Conservation (phyloP, 1,139 yeast genomes). For the Sugiyamaella sp. region DNA sequence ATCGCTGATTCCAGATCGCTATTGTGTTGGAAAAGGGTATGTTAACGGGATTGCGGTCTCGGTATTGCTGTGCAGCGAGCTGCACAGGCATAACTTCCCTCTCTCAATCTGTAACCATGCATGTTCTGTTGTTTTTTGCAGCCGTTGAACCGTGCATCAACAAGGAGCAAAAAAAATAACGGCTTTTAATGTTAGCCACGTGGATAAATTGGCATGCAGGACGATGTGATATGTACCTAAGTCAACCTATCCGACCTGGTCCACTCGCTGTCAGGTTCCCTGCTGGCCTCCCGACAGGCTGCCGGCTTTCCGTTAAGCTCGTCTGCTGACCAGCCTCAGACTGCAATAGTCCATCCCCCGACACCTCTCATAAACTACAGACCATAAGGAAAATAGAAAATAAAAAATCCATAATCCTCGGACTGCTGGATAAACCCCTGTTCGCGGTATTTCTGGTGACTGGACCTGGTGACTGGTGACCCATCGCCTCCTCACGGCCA, state of each 20-base stretch:
- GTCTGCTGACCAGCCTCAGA: not conserved
- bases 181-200: conserved; percentile 13
- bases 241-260: no score
- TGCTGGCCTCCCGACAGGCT: not conserved
- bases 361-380: no score
- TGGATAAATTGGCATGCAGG: conserved; percentile 1
- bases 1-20: no score
- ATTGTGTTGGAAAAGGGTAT: no score
- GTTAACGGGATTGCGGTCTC: not conserved
- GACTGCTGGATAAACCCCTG: not conserved
- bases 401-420: not conserved
- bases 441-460: no score
- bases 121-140: not conserved
- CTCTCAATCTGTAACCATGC: not conserved
- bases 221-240: not conserved
- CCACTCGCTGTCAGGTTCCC: not conserved
- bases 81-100: not conserved
- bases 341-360: no score
- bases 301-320: no score
- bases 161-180: conserved; percentile 7
- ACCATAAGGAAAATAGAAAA: no score
- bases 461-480: no score
- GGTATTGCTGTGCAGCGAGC: not conserved
- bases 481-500: not conserved
- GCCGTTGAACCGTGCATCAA: conserved; percentile 9